A percentile compares a stretch with the other conserved stretches of the same genome.
These are phyloP conservation scores for Suillus americanus DNA, from an alignment of 768 basidiomycete species.

Conservation along the genomic window DNA sequence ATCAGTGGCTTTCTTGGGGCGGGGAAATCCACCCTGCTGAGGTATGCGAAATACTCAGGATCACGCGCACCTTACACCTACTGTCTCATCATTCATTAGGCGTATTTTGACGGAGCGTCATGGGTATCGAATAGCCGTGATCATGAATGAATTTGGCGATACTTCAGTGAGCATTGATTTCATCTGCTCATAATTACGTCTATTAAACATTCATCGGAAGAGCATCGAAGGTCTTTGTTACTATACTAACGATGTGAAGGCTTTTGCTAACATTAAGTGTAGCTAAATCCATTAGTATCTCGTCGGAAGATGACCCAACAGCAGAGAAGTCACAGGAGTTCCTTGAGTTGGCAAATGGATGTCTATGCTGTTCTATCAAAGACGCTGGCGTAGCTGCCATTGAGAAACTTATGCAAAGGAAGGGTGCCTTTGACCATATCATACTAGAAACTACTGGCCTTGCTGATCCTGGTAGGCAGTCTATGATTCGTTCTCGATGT, in stretches of 20 bases:
- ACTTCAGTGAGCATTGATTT: constrained; percentile 63
- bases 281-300: constrained; percentile 88
- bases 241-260: constrained; percentile 4
- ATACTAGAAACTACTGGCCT: constrained; percentile 94
- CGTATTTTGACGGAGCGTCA: constrained; percentile 91
- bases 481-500: neutral
- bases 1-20: constrained; percentile 94
- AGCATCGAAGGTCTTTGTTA: constrained; percentile 82
- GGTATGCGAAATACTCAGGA: constrained; percentile 42
- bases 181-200: neutral
- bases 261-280: constrained; percentile 8
- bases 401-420: constrained; percentile 84
- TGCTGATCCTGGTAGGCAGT: constrained; percentile 80
- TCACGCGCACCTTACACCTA: neutral
- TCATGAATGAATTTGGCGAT: constrained; percentile 98
- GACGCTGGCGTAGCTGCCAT: constrained; percentile 92
- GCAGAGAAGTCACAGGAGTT: constrained; percentile 78
- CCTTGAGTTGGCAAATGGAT: constrained; percentile 93
- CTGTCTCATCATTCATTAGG: constrained; percentile 33
- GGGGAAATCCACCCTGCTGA: constrained; percentile 91
- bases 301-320: constrained; percentile 60
- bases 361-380: constrained; percentile 98
- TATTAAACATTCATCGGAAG: constrained; percentile 37
- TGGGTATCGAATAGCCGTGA: constrained; percentile 95
- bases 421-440: constrained; percentile 92